These are phyloP conservation scores for Candida verbasci DNA, from an alignment of 805 yeast genomes.

Conservation along the genomic window DNA sequence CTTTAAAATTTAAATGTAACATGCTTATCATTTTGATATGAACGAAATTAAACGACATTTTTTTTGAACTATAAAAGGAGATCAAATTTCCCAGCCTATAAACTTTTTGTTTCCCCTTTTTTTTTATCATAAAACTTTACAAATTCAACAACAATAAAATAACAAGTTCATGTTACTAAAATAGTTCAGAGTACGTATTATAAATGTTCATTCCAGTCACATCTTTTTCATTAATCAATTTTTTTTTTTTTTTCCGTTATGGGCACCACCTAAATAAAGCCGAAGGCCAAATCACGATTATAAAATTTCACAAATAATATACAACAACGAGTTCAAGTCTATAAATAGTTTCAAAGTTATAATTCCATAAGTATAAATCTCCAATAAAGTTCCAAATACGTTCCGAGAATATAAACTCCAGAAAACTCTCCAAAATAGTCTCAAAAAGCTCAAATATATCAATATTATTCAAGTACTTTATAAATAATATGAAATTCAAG, in stretches of 20 bases:
- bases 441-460: background rate
- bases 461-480: background rate
- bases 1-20: too few relatives aligned
- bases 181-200: slow-evolving; percentile 4
- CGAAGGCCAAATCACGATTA: too few relatives aligned
- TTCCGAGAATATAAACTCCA: background rate
- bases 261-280: too few relatives aligned
- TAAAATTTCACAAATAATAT: background rate
- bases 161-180: slow-evolving; percentile 2
- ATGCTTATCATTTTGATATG: too few relatives aligned
- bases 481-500: too few relatives aligned
- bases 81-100: background rate
- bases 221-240: background rate
- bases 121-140: background rate
- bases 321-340: slow-evolving; percentile 3
- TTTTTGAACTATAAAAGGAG: background rate
- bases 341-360: background rate
- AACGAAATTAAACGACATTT: too few relatives aligned
- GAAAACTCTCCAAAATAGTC: background rate
- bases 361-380: background rate
- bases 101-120: background rate
- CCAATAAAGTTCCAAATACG: background rate
- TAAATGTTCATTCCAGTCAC: slow-evolving; percentile 1
- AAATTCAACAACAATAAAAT: background rate
- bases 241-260: background rate